These are phyloP conservation scores for Macadamia tetraphylla DNA, from an alignment of 164 flowering plant genomes.

Conservation along the genomic window DNA sequence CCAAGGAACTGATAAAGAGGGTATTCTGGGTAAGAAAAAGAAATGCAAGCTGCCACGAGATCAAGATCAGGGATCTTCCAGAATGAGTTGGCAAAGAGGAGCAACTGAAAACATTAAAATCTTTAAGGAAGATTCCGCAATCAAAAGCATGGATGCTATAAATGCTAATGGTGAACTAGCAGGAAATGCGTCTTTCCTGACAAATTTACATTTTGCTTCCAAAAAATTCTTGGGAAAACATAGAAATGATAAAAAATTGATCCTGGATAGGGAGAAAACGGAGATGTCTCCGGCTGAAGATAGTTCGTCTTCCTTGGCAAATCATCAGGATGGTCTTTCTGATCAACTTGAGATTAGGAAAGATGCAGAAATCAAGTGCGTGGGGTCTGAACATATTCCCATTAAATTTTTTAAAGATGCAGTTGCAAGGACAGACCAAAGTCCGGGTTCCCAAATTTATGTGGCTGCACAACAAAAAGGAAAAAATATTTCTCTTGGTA, in stretches of 20 bases:
- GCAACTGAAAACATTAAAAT: conserved; percentile 14
- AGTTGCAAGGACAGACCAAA: conserved; percentile 8
- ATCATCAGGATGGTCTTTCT: conserved; percentile 7
- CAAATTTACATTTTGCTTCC: conserved; percentile 4
- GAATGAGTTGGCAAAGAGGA: conserved; percentile 10
- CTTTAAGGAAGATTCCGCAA: conserved; percentile 17
- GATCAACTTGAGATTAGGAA: conserved; percentile 11
- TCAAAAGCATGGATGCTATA: neutral
- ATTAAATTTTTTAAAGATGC: conserved; percentile 11
- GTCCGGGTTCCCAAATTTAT: conserved; percentile 16
- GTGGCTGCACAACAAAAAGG: conserved; percentile 12
- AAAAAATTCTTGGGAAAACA: conserved; percentile 11
- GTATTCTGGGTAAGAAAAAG: conserved; percentile 15
- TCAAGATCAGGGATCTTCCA: conserved; percentile 21
- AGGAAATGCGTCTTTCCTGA: conserved; percentile 13
- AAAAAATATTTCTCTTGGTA: conserved; percentile 10
- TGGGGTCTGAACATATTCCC: conserved; percentile 6
- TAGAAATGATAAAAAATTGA: conserved; percentile 12
- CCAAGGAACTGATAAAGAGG: conserved; percentile 10
- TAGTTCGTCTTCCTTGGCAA: conserved; percentile 11
- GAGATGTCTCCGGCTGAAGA: conserved; percentile 23
- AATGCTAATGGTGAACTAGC: conserved; percentile 14
- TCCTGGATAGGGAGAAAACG: conserved; percentile 26
- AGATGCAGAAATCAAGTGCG: conserved; percentile 8
- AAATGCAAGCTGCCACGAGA: conserved; percentile 30